Conservation (phyloP, 495 filamentous ascomycete species). For the Tuber calosporum region DNA sequence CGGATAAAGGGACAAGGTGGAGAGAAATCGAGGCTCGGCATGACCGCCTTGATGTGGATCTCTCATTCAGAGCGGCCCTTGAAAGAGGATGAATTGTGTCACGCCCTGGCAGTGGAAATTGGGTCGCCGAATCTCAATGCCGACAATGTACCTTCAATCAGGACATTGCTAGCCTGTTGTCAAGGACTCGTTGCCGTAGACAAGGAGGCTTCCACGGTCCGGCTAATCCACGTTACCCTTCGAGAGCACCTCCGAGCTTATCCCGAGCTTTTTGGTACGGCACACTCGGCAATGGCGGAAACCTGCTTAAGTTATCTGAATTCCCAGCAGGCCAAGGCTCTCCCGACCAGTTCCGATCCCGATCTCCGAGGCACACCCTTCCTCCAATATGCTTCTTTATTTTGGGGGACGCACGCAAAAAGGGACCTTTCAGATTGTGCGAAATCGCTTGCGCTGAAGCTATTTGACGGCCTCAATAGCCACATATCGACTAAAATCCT, state of each 20-base stretch:
- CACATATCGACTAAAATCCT: background rate
- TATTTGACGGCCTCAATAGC: background rate
- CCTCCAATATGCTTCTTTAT: no score
- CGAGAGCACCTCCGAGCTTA: background rate
- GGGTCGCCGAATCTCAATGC: background rate
- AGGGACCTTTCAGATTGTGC: background rate
- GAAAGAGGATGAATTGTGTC: background rate
- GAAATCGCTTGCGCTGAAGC: background rate
- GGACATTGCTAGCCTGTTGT: background rate
- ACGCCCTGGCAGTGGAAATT: background rate
- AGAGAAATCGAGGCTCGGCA: background rate
- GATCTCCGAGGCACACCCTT: no score
- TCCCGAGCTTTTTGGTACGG: background rate
- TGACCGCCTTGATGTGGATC: no score
- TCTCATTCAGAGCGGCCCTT: background rate
- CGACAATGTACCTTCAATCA: background rate
- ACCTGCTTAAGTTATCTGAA: no score
- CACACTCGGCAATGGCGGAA: no score
- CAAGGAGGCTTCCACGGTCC: background rate
- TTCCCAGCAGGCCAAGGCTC: no score
- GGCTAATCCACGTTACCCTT: background rate
- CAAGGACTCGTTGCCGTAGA: background rate
- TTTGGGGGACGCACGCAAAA: background rate
- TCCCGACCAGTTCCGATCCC: no score
- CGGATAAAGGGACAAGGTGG: background rate